Conservation (phyloP, 2,329 filamentous ascomycete species). For the Gremmenia infestans region DNA sequence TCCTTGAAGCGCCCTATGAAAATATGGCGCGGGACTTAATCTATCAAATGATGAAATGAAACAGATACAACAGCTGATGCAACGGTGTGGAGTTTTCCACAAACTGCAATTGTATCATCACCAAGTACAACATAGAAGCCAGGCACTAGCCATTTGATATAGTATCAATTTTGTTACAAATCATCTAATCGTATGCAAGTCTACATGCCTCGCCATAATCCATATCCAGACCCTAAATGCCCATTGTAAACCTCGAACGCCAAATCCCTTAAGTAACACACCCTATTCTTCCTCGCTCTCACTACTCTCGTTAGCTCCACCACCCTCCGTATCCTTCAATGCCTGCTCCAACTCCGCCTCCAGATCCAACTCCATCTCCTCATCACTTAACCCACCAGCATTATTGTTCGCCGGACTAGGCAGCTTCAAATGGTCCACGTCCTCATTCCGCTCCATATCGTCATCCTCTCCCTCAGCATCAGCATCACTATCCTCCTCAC, state of each 20-base stretch:
- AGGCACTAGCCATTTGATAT: neutral
- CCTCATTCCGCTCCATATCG: constrained; percentile 29
- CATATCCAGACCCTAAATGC: neutral
- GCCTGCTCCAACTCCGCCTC: constrained; percentile 31
- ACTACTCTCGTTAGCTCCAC: constrained; percentile 25
- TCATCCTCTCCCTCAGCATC: constrained; percentile 46
- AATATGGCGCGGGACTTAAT: no score
- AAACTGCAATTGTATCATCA: no score
- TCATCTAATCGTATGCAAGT: neutral
- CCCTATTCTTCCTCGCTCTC: constrained; percentile 33
- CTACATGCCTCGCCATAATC: neutral
- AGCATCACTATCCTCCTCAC: constrained; percentile 42
- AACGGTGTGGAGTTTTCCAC: no score
- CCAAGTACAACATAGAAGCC: neutral
- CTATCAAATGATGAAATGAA: no score
- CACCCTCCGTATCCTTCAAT: constrained; percentile 24
- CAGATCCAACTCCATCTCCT: constrained; percentile 30
- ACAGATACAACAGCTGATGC: no score
- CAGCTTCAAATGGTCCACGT: constrained; percentile 43
- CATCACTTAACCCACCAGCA: constrained; percentile 24
- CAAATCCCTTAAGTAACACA: neutral
- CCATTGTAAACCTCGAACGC: neutral
- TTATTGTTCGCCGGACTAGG: constrained; percentile 46
- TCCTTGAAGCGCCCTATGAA: no score
- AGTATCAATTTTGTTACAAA: neutral